These are phyloP conservation scores for Magnusiomyces fungicola DNA, from an alignment of 1,139 yeast species.

Conservation along the genomic window DNA sequence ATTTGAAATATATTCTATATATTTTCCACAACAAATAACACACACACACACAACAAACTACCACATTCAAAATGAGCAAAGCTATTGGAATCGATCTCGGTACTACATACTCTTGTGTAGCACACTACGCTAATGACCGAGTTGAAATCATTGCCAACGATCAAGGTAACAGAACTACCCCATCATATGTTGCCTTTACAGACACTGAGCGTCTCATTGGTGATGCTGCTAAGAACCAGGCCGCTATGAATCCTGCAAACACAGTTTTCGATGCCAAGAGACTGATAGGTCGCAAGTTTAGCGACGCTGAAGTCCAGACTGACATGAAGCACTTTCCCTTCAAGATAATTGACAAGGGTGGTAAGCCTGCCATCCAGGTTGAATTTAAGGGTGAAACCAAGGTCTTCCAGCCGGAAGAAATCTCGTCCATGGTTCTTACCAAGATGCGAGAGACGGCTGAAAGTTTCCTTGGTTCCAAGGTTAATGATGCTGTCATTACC, in stretches of 20 bases:
- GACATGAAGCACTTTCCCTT: constrained; percentile 96
- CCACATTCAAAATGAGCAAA: constrained; percentile 28
- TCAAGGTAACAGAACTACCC: constrained; percentile 98
- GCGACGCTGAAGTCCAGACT: constrained; percentile 81
- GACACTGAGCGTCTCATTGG: constrained; percentile 95
- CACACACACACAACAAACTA: too few species aligned
- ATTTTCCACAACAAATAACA: too few species aligned
- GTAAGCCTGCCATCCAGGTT: constrained; percentile 35
- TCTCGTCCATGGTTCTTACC: constrained; percentile 89
- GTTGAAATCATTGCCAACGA: constrained; percentile 93
- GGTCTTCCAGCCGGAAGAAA: constrained; percentile 92
- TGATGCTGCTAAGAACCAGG: constrained; percentile 98
- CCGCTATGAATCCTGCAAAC: constrained; percentile 93
- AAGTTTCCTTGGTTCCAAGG: constrained; percentile 79
- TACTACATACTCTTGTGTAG: constrained; percentile 98
- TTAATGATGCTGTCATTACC: constrained; percentile 85
- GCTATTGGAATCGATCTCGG: constrained; percentile 80
- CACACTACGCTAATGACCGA: constrained; percentile 86
- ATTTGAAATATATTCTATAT: too few species aligned
- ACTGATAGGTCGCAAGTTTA: constrained; percentile 88
- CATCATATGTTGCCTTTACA: constrained; percentile 95
- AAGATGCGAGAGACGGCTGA: constrained; percentile 96
- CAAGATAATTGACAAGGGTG: constrained; percentile 70
- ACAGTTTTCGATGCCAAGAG: constrained; percentile 97
- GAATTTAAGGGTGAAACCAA: constrained; percentile 91